Evolutionary conservation across 2,329 filamentous ascomycete genomes (phyloP), one percentile per base, ranked within the genome.

Genomic region (Talaromyces islandicus): DNA sequence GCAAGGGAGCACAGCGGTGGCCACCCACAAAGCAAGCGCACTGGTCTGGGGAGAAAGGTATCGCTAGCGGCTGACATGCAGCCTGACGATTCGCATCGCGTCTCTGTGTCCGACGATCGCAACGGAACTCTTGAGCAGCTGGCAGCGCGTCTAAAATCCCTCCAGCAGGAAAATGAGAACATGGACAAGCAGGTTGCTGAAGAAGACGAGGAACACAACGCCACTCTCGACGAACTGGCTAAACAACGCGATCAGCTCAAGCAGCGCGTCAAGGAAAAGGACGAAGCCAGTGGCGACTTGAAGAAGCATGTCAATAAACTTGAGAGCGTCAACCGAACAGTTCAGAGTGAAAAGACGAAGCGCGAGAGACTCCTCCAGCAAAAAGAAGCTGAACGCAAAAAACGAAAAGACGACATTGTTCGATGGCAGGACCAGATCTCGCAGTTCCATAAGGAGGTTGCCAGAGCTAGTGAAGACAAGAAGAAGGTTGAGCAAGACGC

Each of bases 161-260:
- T 96, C 54, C 85, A 92, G 35, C 87, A 86, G 63, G 93, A 99
- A 65, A 91, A 90, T 10, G 91, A 96, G 52, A 90, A 92, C 54
- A 83, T 88, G 21, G 83, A 90, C 63, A 82, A 82, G 46, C 84
- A 91, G 68, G 87, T 90, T 25, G 79, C 70, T 17, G 77, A 80
- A 58, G 90, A 92, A 63, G 86, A 90, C 59, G 85, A 85, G 41
- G 90, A 93, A 57, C 86, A 85, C 61, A 85, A 84, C 64, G 78
- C 81, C n/a, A 76, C 84, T 57, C 77, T 90, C 64, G 83, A 85
- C 43, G 85, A 90, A 51, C 72, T 96, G 32, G 85, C 88, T 58
- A 86, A 86, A 61, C 91, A 96, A 68, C 88, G 91, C 62, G 90
- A 95, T 65, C 84, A 88, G 56, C 86, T 96, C 71, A 88, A 84